Evolutionary conservation across 2,329 filamentous ascomycete species (phyloP), one percentile per base, ranked within the genome.

Genomic region (Talaromyces sp.): DNA sequence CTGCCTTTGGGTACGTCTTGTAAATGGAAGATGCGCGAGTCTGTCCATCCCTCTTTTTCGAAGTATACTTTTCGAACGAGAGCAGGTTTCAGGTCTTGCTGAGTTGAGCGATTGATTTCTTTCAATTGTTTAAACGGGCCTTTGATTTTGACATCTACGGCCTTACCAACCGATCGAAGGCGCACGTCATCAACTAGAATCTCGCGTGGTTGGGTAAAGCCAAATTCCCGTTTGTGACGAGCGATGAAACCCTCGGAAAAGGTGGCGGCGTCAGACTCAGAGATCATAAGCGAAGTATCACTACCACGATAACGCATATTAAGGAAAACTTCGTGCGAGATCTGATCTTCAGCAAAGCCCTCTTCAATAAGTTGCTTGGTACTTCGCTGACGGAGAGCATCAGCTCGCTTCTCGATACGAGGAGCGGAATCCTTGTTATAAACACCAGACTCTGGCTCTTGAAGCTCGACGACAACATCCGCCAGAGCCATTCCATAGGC

Each of bases 401-500:
- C 61, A 38, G 80, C 75, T 5, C 79, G 71, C 0, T 61, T 63
- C 0, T 68, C 36, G 4, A 78, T 68, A 0, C 69, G 67, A 58
- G 4, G 22, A 47, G 27, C 67, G 38, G 51, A 73, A 64, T 40
- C 69, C 61, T 67, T 31, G 34, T 67, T 67, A 19, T 69, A 69
- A 2, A 63, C 49, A 11, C 69, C 69, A 2, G 75, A 72, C 10
- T 71, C 75, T 0, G 78, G 78, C 63, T 76, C 74, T 54, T 75
- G 73, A 0, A 70, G 69, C 43, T 82, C 80, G 5, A 73, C 70
- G 3, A 79, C 78, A 0, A 81, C 69, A 63, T 80, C 74, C 0
- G 79, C 77, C 4, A 80, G 72, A 1, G 79, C 75, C 68, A 82
- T 80, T 13, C 80, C 80, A 49, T 82, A 81, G 0, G 81, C 81